Conservation (phyloP, 495 filamentous ascomycete genomes). For the Penicillium daleae region DNA sequence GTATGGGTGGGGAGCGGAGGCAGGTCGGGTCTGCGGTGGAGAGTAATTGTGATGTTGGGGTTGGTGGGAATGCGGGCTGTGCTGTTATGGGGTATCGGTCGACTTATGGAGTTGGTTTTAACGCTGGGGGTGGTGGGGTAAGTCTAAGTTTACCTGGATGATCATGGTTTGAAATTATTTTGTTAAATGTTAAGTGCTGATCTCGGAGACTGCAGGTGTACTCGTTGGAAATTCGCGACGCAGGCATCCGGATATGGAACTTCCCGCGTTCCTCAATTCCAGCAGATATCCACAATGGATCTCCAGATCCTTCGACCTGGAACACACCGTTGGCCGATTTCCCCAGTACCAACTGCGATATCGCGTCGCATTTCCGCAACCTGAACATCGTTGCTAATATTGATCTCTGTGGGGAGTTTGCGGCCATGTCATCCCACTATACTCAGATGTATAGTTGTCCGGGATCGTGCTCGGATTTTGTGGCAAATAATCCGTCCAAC, state of each 20-base stretch:
- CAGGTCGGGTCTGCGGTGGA: constrained; percentile 36
- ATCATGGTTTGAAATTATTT: neutral
- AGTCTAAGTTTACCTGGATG: constrained; percentile 8
- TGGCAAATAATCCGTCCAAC: constrained; percentile 38
- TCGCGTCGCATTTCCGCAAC: constrained; percentile 51
- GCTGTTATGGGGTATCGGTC: constrained; percentile 39
- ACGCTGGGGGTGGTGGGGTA: constrained; percentile 52
- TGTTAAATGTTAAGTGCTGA: neutral
- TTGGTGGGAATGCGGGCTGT: constrained; percentile 48
- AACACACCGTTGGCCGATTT: constrained; percentile 54
- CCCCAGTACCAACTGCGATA: constrained; percentile 53
- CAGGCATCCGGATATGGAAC: constrained; percentile 55
- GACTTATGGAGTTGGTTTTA: constrained; percentile 49
- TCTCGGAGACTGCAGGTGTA: constrained; percentile 27
- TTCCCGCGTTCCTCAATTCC: constrained; percentile 48
- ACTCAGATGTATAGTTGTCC: constrained; percentile 47
- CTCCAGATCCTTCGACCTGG: constrained; percentile 53
- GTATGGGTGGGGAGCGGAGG: constrained; percentile 52
- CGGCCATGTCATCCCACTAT: constrained; percentile 41
- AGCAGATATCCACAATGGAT: constrained; percentile 34
- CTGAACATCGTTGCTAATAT: constrained; percentile 58
- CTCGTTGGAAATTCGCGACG: constrained; percentile 40
- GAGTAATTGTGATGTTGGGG: constrained; percentile 42
- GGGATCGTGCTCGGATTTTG: constrained; percentile 45
- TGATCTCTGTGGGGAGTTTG: constrained; percentile 52